Base-by-base conservation (phyloP, 495 filamentous ascomycete genomes). In the Jackrogersella minutella region DNA sequence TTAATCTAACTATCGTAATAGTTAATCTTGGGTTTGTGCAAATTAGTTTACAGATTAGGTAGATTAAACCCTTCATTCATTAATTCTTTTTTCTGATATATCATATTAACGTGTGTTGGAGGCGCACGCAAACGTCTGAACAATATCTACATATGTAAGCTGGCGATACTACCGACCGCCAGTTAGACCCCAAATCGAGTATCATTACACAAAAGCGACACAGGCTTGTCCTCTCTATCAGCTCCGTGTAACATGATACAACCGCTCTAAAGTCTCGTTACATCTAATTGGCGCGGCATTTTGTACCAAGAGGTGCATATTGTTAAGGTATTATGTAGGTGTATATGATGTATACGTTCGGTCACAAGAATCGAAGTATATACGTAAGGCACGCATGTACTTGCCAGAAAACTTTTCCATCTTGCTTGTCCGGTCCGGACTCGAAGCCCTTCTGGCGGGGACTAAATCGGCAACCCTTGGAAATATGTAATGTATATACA, bases 181-280 rank as follows among this genome's bases (percentile, higher is more conserved):
- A 57, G 44, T 58, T 54, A 58, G 52, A 62, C 51, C 19, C 37
- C 49, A 24, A 37, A 49, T 55, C 37, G 44, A 62, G 54, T 34
- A 13, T 36, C 44, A 64, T 64, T 56, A 60, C 53, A 60, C 61
- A 41, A 33, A 56, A 56, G 53, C 43, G 43, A 43, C 60, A 51
- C 56, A 57, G 30, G 22, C 46, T 61, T 47, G 39, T 30, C 47
- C 39, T 28, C 26, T 52, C 30, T 54, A n/a, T n/a, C 39, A 59
- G 57, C 51, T 62, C 16, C 37, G 65, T 69, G 66, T 64, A 60
- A 69, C 66, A 52, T 14, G 24, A 61, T 64, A 50, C 51, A 56
- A 69, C 55, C 34, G 34, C 57, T 34, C 13, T 11, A 14, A 55
- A 37, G 33, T 28, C 16, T 49, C 43, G 34, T 46, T 59, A 2